Evolutionary conservation across 306 rosid species (phyloP), one percentile per base, ranked within the genome.

Genomic region (Argentina anserina): DNA sequence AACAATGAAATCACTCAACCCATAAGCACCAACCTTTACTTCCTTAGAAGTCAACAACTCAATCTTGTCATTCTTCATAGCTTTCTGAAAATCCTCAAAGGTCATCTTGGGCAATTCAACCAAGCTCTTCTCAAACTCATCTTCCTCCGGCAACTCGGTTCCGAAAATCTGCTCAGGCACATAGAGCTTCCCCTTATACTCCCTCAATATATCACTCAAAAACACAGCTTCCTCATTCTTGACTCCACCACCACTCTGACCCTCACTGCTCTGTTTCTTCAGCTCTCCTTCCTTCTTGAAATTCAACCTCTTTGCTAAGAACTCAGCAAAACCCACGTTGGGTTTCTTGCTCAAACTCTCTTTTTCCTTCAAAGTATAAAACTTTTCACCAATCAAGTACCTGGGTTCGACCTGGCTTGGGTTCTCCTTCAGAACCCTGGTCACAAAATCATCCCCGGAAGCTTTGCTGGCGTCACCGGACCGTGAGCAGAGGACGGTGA

Each of bases 141-240:
- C 96, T 79, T 89, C 97, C 78, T 94, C 98, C 0, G 97, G 85
- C 47, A 91, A 74, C 42, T 76, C 69, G 0, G 76, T 11, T 41
- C 90, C 86, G 26, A 94, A 94, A 77, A 90, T 63, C 74, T 91
- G 99, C 84, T 94, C 99, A 0, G 99, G 99, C 76, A 94, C 99
- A 58, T 91, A 91, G 3, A 91, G 93, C 78, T 94, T 91, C 79
- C 99, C 99, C 81, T 76, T 91, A 65, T 94, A 86, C 89, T 88
- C 89, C 77, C 94, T 91, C 82, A 94, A 74, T 76, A 93, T 82
- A 60, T 93, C 94, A 21, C 84, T 87, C 86, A 93, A 88, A 82
- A 83, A 80, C 69, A 93, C 97, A 75, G 85, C 87, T 59, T 83
- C 85, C 58, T 82, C 84, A 71, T 55, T 73, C 83, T 37, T 76